Percentiles rank a stretch among this genome's conserved stretches.
Conservation (phyloP, 805 yeast genomes). For the Hanseniaspora nectarophila region DNA sequence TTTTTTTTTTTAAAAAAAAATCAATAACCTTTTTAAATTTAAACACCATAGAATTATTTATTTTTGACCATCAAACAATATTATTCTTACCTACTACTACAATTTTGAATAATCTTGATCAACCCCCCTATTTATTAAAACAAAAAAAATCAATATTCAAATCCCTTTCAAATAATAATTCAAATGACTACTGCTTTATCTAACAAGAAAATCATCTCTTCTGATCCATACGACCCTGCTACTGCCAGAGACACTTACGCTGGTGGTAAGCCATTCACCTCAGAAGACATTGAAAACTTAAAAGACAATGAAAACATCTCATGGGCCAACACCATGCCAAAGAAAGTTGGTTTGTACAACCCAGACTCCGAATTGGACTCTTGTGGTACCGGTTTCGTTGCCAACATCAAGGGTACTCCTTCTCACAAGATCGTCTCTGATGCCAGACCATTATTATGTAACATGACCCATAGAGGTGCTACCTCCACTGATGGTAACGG, state of each 20-base stretch:
- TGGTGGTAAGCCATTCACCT: conserved; percentile 22
- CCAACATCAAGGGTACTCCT: conserved; percentile 77
- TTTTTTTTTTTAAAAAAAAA: no score
- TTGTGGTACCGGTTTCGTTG: conserved; percentile 97
- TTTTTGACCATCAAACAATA: no score
- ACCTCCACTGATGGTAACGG: conserved; percentile 95
- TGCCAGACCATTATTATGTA: conserved; percentile 75
- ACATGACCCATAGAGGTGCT: conserved; percentile 98
- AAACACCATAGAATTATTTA: no score
- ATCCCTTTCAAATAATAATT: not conserved
- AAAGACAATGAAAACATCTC: conserved; percentile 42
- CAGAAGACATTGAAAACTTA: conserved; percentile 14
- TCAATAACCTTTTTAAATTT: no score
- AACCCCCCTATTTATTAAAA: not conserved
- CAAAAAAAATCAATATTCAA: not conserved
- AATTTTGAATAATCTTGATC: no score
- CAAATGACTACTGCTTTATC: not conserved
- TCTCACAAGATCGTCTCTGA: conserved; percentile 91
- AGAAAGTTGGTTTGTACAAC: conserved; percentile 78
- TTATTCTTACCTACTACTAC: no score
- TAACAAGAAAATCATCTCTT: conserved; percentile 17
- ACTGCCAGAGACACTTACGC: conserved; percentile 23
- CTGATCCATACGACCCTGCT: conserved; percentile 24
- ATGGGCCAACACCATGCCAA: conserved; percentile 87
- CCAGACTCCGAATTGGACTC: conserved; percentile 93